Base-by-base conservation (phyloP, 257 asterid species). In the Ilex aquifolium region DNA sequence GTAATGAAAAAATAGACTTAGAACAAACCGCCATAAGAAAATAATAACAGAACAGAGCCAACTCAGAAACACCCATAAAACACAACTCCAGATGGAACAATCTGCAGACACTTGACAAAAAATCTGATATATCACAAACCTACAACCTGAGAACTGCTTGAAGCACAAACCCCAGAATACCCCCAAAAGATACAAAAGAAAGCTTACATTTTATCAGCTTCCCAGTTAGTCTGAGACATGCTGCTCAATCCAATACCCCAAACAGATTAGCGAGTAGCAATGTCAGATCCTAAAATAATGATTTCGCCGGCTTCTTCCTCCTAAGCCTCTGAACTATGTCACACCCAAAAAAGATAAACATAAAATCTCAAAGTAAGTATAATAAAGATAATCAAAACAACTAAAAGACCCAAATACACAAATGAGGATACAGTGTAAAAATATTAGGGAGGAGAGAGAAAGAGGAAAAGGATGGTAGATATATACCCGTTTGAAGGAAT, bases 181-280 rank as follows among this genome's bases (percentile, higher is more conserved):
- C 17, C 4, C 54, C n/a, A 29, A 66, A 6, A 58, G 29, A 42
- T 27, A 56, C 55, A 36, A 60, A 11, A 51, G 50, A 57, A 62
- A 73, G 32, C 84, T 87, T 67, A 87, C 99, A 92, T 92, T 81
- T 89, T 92, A 72, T 92, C 99, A 55, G 99, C 99, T 80, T 92
- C 97, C 99, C 99, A 92, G 82, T 92, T 92, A 61, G 96, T 92
- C 67, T 92, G 99, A 73, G 99, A 79, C 99, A 92, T 88, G 64
- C 63, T 77, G 68, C 67, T 46, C 55, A 53, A 69, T 44, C 67
- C 67, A 72, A 60, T 30, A 57, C 63, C 57, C 64, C 76, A 66
- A 65, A 49, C 16, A 49, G 17, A 49, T 21, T 1, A 15, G 13
- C 2, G 54, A 67, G 67, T 11, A 67, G 70, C 54, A 70, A 74